phyloP scores from a whole-genome alignment of 2,329 filamentous ascomycete species.

The Sclerotiophoma versabilis region DNA sequence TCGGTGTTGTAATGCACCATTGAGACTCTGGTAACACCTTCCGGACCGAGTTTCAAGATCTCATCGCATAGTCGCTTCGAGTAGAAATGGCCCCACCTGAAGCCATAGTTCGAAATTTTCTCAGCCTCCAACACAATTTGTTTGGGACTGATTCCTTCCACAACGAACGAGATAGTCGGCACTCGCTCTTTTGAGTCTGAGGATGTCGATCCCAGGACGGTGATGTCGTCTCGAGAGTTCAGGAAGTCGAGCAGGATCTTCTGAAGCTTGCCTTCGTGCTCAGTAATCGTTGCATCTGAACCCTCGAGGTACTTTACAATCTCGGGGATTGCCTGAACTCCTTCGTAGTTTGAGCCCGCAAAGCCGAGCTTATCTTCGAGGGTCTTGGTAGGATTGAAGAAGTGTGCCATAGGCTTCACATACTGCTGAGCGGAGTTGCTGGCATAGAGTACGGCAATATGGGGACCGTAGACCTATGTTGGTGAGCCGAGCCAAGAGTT shows the following conservation, averaged over 20 bases:
- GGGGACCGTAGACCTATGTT: constrained; percentile 72
- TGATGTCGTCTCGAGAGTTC: constrained; percentile 59
- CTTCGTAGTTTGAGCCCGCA: constrained; percentile 74
- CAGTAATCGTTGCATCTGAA: constrained; percentile 53
- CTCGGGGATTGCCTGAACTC: constrained; percentile 66
- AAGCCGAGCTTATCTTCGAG: constrained; percentile 73
- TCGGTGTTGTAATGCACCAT: constrained; percentile 77
- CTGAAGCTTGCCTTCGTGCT: constrained; percentile 69
- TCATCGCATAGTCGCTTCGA: constrained; percentile 68
- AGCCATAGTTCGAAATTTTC: constrained; percentile 63
- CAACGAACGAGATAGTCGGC: constrained; percentile 71
- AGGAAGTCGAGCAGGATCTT: constrained; percentile 67
- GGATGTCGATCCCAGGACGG: constrained; percentile 64
- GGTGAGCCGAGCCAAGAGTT: not conserved
- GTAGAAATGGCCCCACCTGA: constrained; percentile 74
- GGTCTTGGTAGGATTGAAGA: constrained; percentile 68
- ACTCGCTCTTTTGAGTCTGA: constrained; percentile 61
- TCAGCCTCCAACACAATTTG: constrained; percentile 70
- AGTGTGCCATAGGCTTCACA: constrained; percentile 68
- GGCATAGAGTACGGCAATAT: constrained; percentile 74
- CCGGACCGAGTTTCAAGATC: constrained; percentile 63
- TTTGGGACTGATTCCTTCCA: constrained; percentile 63
- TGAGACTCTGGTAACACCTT: constrained; percentile 74
- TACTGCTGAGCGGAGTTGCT: constrained; percentile 62
- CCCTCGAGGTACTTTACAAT: constrained; percentile 68